These are phyloP conservation scores for Dothiorella sarmentorum DNA, from an alignment of 2,329 filamentous ascomycete genomes.

Conservation along the genomic window DNA sequence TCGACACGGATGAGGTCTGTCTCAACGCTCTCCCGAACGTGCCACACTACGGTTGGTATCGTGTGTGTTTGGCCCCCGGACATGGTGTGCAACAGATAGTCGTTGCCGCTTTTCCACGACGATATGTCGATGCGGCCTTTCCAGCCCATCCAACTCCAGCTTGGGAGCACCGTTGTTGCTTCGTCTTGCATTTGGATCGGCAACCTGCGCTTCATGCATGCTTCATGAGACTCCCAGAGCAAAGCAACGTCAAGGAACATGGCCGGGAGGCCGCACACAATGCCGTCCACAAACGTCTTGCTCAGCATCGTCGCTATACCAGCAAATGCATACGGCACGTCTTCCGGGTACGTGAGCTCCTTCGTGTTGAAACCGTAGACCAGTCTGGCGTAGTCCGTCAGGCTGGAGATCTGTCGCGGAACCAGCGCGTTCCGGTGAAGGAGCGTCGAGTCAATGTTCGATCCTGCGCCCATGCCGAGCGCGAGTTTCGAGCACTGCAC, in stretches of 20 bases:
- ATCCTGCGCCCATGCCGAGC: background rate
- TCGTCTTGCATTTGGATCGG: background rate
- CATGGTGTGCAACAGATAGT: background rate
- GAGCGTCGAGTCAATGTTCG: background rate
- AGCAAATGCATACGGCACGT: slow-evolving; percentile 20
- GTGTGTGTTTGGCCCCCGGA: background rate
- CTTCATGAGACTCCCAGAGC: slow-evolving; percentile 20
- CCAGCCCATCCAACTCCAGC: slow-evolving; percentile 21
- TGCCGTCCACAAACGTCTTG: slow-evolving; percentile 19
- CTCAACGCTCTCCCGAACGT: slow-evolving; percentile 12
- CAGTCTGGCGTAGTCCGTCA: background rate
- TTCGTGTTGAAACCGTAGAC: background rate
- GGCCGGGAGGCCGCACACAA: slow-evolving; percentile 22
- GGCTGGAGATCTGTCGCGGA: background rate
- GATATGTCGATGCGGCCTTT: slow-evolving; percentile 12
- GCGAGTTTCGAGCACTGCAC: background rate
- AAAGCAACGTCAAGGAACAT: slow-evolving; percentile 22
- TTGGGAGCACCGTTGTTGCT: background rate
- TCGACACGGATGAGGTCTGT: background rate
- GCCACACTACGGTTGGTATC: slow-evolving; percentile 7
- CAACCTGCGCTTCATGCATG: slow-evolving; percentile 3
- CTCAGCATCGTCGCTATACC: slow-evolving; percentile 16
- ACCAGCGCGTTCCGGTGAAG: background rate
- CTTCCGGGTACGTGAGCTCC: slow-evolving; percentile 11
- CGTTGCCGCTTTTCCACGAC: background rate